Evolutionary conservation across 306 rosid genomes (phyloP), one percentile per base, ranked within the genome.

Genomic region (Chamaecrista fasciculata): DNA sequence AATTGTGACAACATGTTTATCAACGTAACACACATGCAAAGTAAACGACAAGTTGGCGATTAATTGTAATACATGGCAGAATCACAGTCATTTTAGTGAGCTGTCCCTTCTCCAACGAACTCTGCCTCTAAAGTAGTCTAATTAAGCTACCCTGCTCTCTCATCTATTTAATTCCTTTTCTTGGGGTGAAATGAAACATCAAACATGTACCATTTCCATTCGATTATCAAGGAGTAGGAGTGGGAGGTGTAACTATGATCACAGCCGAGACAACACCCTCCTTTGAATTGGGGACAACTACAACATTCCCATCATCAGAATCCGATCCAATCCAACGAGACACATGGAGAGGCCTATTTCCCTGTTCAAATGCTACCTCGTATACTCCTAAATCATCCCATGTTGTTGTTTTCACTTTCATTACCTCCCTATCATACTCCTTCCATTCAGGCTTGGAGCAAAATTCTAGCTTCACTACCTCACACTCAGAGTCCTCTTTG

Each of bases 271-370:
- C 56, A 33, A 0, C 6, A 49, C 71, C 81, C n/a, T 64, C 64
- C 11, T 26, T 55, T 1, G 60, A 31, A 49, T 37, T 66, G 21
- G 82, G 72, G 26, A 80, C 59, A 44, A 79, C 63, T 75, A 83
- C 46, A 7, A 72, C 82, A 51, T 50, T 43, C 0, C 78, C 77
- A 29, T 73, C 68, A 21, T 73, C 68, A 21, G 70, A 55, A 48
- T 56, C 44, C 0, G 72, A 81, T 29, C 77, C 85, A 75, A 81
- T 43, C 90, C 90, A 88, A 67, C 69, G 51, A 26, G 88, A 88
- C 56, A 88, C 81, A 5, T 37, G 43, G 7, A 78, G 48, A 3
- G 85, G 76, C 65, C 71, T 71, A 36, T 83, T 81, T 25, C 81
- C 85, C 48, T 72, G 58, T 4, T 33, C 64, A 66, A 88, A 85